Evolutionary conservation across 768 basidiomycete genomes (phyloP).

Genomic region (Russula abietina): DNA sequence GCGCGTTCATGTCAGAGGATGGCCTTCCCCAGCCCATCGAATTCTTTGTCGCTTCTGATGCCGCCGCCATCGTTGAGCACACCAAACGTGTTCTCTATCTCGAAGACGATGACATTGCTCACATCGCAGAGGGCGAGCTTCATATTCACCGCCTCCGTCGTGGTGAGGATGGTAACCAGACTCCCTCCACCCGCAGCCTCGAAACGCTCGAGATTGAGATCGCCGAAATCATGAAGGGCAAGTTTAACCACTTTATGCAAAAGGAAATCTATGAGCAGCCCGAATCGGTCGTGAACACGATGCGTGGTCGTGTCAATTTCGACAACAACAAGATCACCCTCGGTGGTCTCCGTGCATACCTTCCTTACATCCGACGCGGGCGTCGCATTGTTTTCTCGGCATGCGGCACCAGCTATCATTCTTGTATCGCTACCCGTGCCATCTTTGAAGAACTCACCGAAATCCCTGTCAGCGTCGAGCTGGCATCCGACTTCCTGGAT

Average conservation of each 20-base stretch:
- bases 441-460: conserved; percentile 99
- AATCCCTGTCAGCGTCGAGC: conserved; percentile 94
- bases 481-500: conserved; percentile 97
- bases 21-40: conserved; percentile 98
- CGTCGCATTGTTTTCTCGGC: conserved; percentile 94
- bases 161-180: conserved; percentile 63
- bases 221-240: conserved; percentile 99
- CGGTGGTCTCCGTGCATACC: conserved; percentile 91
- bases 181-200: conserved; percentile 80
- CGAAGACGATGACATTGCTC: conserved; percentile 98
- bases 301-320: conserved; percentile 99
- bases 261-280: conserved; percentile 99
- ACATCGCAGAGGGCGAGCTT: conserved; percentile 93
- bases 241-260: conserved; percentile 99
- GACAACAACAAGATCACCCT: conserved; percentile 87
- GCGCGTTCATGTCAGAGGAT: conserved; percentile 98
- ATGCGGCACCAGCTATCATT: conserved; percentile 99
- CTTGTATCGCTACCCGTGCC: conserved; percentile 89
- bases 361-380: conserved; percentile 92
- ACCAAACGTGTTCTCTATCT: conserved; percentile 98
- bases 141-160: conserved; percentile 98
- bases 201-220: conserved; percentile 98
- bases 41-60: conserved; percentile 98
- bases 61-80: conserved; percentile 94
- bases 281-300: conserved; percentile 99